Evolutionary conservation across 495 filamentous ascomycete species (phyloP), one percentile per base, ranked within the genome.

Genomic region (Xylona heveae): DNA sequence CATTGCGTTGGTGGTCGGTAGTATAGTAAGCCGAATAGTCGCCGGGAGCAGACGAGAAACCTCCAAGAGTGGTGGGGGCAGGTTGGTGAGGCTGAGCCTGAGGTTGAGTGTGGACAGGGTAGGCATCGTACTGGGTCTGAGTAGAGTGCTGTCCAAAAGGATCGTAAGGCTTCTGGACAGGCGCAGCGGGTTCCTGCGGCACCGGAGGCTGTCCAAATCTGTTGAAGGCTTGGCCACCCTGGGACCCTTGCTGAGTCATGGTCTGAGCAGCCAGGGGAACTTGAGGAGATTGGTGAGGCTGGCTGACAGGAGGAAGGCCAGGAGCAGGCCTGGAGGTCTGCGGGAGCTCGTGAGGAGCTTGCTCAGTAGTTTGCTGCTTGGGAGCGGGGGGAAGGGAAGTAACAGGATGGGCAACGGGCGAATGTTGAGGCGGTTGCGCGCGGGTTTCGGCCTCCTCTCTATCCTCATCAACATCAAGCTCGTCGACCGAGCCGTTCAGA

Each of bases 391-490:
- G 84, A 17, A 94, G 59, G n/a, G 88, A 73, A 37, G 90, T 76
- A 45, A 83, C 66, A 33, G 88, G 90, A 20, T 74, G 67, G n/a
- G 84, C 71, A 37, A 84, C 71, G 8, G 90, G 88, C 3, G 90
- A 94, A 45, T 90, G 80, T 41, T 88, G 78, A 24, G 85, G 85
- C 35, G 88, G 88, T 47, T 94, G 85, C 43, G 82, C 71, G 40
- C 88, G 72, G 37, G 88, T 94, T 56, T 94, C 90, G 22, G 84
- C 68, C 44, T 95, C 82, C 51, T 99, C 88, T 25, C 83, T 68
- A 44, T 94, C 83, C 42, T 81, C 80, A 47, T 95, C 88, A 37
- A 92, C 77, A 42, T 92, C 88, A 13, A 78, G 65, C 27, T 71
- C 63, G 32, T 75, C 65, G 8, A 62, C 48, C 35, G 68, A 62